Base-by-base conservation (phyloP, 106 monocot genomes). In the Hemerocallis citrina region DNA sequence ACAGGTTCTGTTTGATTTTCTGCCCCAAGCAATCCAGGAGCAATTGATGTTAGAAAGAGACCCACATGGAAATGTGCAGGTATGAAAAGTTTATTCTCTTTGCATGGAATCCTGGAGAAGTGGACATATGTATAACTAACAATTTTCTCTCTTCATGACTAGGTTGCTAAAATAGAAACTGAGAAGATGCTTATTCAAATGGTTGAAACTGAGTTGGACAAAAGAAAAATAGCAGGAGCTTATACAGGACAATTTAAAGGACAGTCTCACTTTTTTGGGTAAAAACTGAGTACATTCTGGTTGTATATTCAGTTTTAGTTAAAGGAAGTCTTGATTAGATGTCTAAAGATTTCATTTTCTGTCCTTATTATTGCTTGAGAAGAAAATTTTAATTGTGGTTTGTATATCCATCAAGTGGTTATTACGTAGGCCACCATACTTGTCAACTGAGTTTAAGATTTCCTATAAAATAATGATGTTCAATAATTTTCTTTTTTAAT, bases 131-230 rank as follows among this genome's bases (percentile, higher is more conserved):
- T n/a, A 4, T 54, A 20, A 32, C 54, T 54, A 32, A 59, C 16
- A 27, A 36, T 41, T n/a, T 34, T 33, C 37, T 65, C 54, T 30
- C 59, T 16, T 34, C n/a, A n/a, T 57, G 37, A 16, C 57, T 57
- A 95, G 95, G 95, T 95, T 73, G 95, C 95, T 28, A 95, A 87
- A 83, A 95, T 95, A 51, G 89, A 86, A 74, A 92, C 92, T 24
- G 92, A 92, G 67, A 92, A 92, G 66, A 92, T 92, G 92, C 76
- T 92, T 49, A 92, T 92, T 31, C 66, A 66, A 11, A 92, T 92
- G 92, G 92, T 88, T 55, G 92, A 92, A 69, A 84, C 92, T 23
- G 92, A 92, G 57, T 69, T 92, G 67, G 92, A 88, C 61, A 92
- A 88, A 64, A 75, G 92, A 30, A 86, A 72, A 54, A 47, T 32